A percentile compares a stretch with the other conserved stretches of the same genome.
Conservation (phyloP, 441 rosid genomes). For the Hura crepitans region DNA sequence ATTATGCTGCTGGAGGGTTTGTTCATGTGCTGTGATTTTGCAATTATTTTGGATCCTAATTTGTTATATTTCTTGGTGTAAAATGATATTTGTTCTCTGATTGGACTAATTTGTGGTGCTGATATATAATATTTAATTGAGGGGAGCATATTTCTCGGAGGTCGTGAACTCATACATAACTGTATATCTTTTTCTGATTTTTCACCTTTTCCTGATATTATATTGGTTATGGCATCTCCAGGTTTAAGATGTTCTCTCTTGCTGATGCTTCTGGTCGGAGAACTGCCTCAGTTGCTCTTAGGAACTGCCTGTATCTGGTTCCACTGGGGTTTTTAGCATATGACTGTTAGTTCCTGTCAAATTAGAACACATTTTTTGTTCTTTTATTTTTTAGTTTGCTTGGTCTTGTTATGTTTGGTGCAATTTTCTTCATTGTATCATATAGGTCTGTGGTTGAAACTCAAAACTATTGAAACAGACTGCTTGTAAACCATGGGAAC, state of each 20-base stretch:
- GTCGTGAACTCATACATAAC: background rate
- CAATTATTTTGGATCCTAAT: slow-evolving; percentile 3
- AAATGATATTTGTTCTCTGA: background rate
- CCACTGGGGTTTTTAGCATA: slow-evolving; percentile 81
- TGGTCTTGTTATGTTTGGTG: slow-evolving; percentile 3
- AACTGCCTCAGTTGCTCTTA: slow-evolving; percentile 69
- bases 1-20: slow-evolving; percentile 97
- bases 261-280: slow-evolving; percentile 78
- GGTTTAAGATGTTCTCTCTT: slow-evolving; percentile 88
- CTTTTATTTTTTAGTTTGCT: background rate
- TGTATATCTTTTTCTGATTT: background rate
- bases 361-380: background rate
- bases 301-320: slow-evolving; percentile 85
- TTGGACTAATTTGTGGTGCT: slow-evolving; percentile 1
- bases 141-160: background rate
- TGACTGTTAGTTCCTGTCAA: slow-evolving; percentile 59
- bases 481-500: background rate
- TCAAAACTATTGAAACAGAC: no score
- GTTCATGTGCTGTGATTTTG: slow-evolving; percentile 21
- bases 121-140: background rate
- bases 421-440: no score
- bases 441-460: no score
- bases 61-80: slow-evolving; percentile 8
- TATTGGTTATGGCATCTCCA: slow-evolving; percentile 27
- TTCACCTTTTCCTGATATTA: background rate